Conservation (phyloP, 768 basidiomycete genomes). For the Terana coerulea region DNA sequence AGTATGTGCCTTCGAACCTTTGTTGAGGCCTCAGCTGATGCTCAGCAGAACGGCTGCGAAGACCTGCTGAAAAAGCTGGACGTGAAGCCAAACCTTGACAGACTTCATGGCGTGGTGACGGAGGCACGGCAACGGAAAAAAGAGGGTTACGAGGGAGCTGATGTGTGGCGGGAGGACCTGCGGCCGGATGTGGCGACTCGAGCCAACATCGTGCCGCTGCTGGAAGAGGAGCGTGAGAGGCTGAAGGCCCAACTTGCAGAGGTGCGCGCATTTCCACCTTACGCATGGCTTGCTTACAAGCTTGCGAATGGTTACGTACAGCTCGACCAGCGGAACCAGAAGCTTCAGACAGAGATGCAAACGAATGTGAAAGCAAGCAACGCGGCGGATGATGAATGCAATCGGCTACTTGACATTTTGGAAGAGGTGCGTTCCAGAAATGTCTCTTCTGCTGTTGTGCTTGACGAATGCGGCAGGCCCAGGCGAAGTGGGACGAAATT, state of each 20-base stretch:
- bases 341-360: slow-evolving; percentile 45
- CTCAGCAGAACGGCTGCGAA: slow-evolving; percentile 57
- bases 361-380: slow-evolving; percentile 42
- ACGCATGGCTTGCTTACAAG: background rate
- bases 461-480: slow-evolving; percentile 39
- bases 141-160: slow-evolving; percentile 40
- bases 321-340: slow-evolving; percentile 56
- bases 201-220: slow-evolving; percentile 58
- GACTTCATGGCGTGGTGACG: slow-evolving; percentile 62
- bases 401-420: slow-evolving; percentile 47
- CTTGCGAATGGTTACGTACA: slow-evolving; percentile 24
- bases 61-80: slow-evolving; percentile 66
- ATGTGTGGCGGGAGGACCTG: slow-evolving; percentile 64
- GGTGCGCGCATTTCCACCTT: slow-evolving; percentile 30
- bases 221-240: slow-evolving; percentile 41
- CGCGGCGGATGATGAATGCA: slow-evolving; percentile 42
- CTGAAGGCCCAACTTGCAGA: slow-evolving; percentile 34
- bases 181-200: slow-evolving; percentile 59
- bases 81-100: slow-evolving; percentile 67
- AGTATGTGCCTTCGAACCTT: slow-evolving; percentile 14
- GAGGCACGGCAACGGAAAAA: slow-evolving; percentile 58
- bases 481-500: slow-evolving; percentile 48
- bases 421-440: slow-evolving; percentile 56
- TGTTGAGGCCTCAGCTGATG: background rate
- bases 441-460: too few species aligned